Conservation (phyloP, 805 yeast species). For the Kuraishia piskuri region DNA sequence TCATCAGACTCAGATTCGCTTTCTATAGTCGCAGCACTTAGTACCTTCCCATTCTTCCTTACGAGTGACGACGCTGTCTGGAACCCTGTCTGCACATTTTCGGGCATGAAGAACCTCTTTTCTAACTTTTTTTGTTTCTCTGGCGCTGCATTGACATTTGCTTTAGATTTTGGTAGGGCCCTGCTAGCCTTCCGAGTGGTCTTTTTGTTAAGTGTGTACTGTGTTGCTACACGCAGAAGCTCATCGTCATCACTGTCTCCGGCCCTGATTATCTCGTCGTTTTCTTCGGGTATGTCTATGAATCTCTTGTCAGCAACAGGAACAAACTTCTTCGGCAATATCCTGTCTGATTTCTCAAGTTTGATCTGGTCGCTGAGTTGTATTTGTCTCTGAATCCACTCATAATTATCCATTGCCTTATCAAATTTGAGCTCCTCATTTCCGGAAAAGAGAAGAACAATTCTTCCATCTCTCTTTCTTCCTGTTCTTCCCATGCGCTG, state of each 20-base stretch:
- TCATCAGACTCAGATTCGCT: conserved; percentile 6
- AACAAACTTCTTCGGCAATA: conserved; percentile 47
- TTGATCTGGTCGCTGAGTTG: conserved; percentile 34
- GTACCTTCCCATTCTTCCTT: conserved; percentile 6
- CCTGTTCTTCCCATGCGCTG: conserved; percentile 99
- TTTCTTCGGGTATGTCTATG: conserved; percentile 68
- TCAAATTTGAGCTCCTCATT: conserved; percentile 75
- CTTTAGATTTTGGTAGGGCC: conserved; percentile 1
- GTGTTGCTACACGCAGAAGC: conserved; percentile 59
- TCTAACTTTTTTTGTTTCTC: conserved; percentile 1
- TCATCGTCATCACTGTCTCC: conserved; percentile 54
- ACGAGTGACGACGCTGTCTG: conserved; percentile 41
- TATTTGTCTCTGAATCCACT: conserved; percentile 65
- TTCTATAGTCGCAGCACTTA: background rate
- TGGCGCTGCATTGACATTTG: background rate
- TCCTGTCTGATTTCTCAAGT: conserved; percentile 48
- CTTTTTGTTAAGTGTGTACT: conserved; percentile 41
- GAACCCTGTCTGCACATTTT: conserved; percentile 60
- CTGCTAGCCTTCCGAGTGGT: conserved; percentile 11
- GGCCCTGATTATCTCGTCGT: conserved; percentile 38
- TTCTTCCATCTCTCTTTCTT: conserved; percentile 83
- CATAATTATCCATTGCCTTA: conserved; percentile 78
- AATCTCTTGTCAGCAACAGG: conserved; percentile 51
- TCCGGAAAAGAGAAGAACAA: conserved; percentile 65
- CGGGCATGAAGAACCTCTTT: conserved; percentile 66